Evolutionary conservation across 768 basidiomycete genomes (phyloP).

Genomic region (Suillus tomentosus): DNA sequence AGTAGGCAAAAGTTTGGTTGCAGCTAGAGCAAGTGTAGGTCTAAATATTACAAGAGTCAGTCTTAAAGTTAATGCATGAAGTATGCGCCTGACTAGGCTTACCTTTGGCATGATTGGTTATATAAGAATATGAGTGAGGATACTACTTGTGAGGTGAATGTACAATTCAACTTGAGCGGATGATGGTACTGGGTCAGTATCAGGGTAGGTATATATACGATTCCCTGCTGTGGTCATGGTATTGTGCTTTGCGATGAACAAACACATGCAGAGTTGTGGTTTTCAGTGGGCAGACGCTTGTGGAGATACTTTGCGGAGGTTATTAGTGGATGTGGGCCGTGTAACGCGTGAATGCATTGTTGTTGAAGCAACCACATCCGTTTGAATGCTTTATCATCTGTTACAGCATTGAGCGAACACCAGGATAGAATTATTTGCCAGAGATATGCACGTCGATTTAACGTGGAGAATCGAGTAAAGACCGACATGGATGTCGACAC

Average conservation of each 20-base stretch:
- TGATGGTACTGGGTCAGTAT: background rate
- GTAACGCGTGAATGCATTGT: background rate
- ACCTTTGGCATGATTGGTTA: background rate
- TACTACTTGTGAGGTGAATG: background rate
- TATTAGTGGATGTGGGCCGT: background rate
- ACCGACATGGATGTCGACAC: background rate
- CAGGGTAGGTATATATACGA: background rate
- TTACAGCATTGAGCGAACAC: too few relatives aligned
- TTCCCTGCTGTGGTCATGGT: background rate
- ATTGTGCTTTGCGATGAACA: background rate
- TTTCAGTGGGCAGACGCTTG: background rate
- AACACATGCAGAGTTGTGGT: too few relatives aligned
- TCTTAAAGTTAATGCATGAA: background rate
- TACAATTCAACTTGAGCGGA: background rate
- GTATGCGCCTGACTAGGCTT: background rate
- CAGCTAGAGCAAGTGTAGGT: slow-evolving; percentile 19
- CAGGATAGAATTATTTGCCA: background rate
- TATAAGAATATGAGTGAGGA: background rate
- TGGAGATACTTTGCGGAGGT: background rate
- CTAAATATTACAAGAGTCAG: slow-evolving; percentile 11
- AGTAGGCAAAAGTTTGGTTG: slow-evolving; percentile 16
- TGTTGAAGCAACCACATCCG: too few relatives aligned
- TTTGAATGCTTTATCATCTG: too few relatives aligned
- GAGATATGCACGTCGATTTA: background rate
- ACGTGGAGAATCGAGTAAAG: background rate